Conservation (phyloP, 2,329 filamentous ascomycete genomes). For the Sarocladiaceae sp. region DNA sequence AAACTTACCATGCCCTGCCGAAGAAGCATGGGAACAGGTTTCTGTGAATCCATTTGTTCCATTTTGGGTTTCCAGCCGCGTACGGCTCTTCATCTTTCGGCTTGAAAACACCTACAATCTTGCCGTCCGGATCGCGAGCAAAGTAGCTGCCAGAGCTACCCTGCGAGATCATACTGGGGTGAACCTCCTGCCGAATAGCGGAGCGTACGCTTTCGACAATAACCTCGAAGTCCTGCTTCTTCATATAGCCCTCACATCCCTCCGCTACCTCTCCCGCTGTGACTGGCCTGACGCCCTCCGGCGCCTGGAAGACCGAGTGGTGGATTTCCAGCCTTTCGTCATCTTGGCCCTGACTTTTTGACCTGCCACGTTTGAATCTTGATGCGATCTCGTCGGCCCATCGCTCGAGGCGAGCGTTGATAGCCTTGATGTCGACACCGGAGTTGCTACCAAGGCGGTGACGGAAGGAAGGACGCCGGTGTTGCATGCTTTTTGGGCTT, state of each 20-base stretch:
- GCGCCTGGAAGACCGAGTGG: slow-evolving; percentile 92
- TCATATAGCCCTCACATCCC: slow-evolving; percentile 59
- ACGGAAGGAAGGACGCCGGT: slow-evolving; percentile 34
- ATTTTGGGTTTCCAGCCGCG: slow-evolving; percentile 93
- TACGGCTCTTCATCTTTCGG: slow-evolving; percentile 99
- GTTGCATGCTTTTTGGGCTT: slow-evolving; percentile 38
- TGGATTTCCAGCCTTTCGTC: slow-evolving; percentile 92
- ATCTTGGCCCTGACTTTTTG: slow-evolving; percentile 64
- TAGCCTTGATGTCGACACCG: slow-evolving; percentile 94
- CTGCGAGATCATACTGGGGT: slow-evolving; percentile 94
- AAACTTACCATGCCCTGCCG: slow-evolving; percentile 70
- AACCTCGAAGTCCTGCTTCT: slow-evolving; percentile 74
- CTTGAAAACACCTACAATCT: slow-evolving; percentile 96
- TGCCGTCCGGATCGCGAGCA: slow-evolving; percentile 82
- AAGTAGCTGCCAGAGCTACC: slow-evolving; percentile 98
- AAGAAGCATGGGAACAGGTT: slow-evolving; percentile 98
- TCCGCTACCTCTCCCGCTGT: slow-evolving; percentile 68
- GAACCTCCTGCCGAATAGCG: slow-evolving; percentile 84
- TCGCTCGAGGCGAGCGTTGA: slow-evolving; percentile 88
- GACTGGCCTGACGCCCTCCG: slow-evolving; percentile 76
- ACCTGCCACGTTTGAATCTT: slow-evolving; percentile 83
- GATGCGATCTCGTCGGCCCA: slow-evolving; percentile 98
- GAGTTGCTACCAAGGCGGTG: slow-evolving; percentile 61
- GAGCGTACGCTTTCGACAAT: slow-evolving; percentile 84
- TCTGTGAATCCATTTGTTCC: slow-evolving; percentile 99